phyloP scores from a whole-genome alignment of 2,329 filamentous ascomycete species.

The Phyllosticta capitalensis region DNA sequence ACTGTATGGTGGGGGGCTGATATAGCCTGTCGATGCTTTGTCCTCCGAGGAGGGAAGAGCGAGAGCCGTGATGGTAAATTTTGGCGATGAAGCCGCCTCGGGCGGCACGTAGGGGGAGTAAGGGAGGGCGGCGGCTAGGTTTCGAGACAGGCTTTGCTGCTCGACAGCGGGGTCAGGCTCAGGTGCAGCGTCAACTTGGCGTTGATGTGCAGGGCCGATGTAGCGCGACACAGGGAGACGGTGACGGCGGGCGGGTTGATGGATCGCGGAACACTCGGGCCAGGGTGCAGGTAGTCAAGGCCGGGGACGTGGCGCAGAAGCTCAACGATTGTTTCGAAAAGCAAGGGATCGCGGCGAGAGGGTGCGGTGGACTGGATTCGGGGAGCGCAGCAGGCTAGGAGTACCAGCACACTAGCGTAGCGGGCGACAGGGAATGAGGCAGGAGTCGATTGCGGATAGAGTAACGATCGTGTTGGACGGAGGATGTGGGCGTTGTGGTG shows the following conservation, averaged over 20 bases:
- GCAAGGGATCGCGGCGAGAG: constrained; percentile 10
- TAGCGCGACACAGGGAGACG: background rate
- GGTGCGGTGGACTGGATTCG: background rate
- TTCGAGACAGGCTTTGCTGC: background rate
- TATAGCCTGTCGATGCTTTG: constrained; percentile 43
- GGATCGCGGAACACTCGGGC: constrained; percentile 10
- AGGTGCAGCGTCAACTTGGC: constrained; percentile 3
- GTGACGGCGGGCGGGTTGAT: constrained; percentile 4
- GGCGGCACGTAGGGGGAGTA: constrained; percentile 9
- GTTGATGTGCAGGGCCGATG: background rate
- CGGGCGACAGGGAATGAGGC: background rate
- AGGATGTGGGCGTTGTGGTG: constrained; percentile 1
- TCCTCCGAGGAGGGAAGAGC: constrained; percentile 51
- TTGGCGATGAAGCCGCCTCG: constrained; percentile 28
- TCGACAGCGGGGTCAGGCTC: background rate
- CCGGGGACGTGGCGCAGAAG: constrained; percentile 10
- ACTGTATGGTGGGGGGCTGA: constrained; percentile 40
- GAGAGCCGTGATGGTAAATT: constrained; percentile 47
- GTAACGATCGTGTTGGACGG: constrained; percentile 8
- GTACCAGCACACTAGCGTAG: constrained; percentile 5
- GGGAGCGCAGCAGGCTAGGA: background rate
- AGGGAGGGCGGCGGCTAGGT: constrained; percentile 3
- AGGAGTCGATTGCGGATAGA: background rate
- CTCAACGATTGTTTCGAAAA: constrained; percentile 10
- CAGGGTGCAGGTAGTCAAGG: constrained; percentile 3